Conservation (phyloP, 2,329 filamentous ascomycete genomes). For the Claviceps paspali region DNA sequence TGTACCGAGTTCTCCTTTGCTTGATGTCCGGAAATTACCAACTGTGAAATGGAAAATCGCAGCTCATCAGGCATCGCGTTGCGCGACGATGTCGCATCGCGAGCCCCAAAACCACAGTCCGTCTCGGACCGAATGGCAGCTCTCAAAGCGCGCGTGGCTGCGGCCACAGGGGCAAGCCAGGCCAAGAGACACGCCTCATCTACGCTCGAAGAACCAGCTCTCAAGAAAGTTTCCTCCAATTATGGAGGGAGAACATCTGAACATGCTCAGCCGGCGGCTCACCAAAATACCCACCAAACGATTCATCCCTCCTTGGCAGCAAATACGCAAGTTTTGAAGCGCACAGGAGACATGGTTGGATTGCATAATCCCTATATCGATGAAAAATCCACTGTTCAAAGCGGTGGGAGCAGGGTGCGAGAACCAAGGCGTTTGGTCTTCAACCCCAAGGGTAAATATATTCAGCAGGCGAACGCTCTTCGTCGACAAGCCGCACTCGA, state of each 20-base stretch:
- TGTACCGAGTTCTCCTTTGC: background rate
- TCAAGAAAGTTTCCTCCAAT: conserved; percentile 30
- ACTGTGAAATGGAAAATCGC: conserved; percentile 30
- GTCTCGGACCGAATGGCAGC: conserved; percentile 56
- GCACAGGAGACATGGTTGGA: background rate
- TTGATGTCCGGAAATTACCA: background rate
- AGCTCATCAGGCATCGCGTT: conserved; percentile 37
- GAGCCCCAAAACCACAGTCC: conserved; percentile 40
- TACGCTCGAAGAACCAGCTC: conserved; percentile 45
- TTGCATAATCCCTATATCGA: conserved; percentile 74
- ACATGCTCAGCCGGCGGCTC: background rate
- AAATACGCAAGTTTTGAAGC: conserved; percentile 7
- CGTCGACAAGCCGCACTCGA: conserved; percentile 79
- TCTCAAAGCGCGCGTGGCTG: conserved; percentile 65
- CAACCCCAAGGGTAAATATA: conserved; percentile 94
- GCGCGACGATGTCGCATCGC: conserved; percentile 36
- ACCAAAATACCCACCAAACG: conserved; percentile 1
- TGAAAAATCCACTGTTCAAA: conserved; percentile 47
- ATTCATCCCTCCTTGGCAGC: conserved; percentile 1
- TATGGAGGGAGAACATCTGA: conserved; percentile 11
- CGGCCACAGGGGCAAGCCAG: conserved; percentile 48
- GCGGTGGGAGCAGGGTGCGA: conserved; percentile 40
- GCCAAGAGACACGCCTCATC: conserved; percentile 58
- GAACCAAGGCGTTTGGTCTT: conserved; percentile 68
- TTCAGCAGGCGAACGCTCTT: conserved; percentile 80